These are phyloP conservation scores for Tremellales sp. DNA, from an alignment of 1,284 basidiomycete genomes.

Conservation along the genomic window DNA sequence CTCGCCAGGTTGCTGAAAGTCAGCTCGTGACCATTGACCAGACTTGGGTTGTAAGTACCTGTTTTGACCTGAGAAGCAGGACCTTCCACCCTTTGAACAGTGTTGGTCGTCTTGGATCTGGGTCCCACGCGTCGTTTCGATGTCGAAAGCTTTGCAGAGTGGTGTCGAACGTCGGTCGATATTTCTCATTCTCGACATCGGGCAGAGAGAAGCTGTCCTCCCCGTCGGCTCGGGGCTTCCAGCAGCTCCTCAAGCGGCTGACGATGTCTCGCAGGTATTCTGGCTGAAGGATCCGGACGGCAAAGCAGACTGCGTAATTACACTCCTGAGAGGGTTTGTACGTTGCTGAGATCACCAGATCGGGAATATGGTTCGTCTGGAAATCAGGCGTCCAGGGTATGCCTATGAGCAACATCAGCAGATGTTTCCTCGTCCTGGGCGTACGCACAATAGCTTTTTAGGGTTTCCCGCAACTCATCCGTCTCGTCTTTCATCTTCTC, in stretches of 20 bases:
- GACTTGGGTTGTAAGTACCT: slow-evolving; percentile 8
- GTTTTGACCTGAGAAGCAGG: slow-evolving; percentile 21
- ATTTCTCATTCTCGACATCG: slow-evolving; percentile 12
- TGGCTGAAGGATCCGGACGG: slow-evolving; percentile 33
- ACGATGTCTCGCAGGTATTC: slow-evolving; percentile 23
- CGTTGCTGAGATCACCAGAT: slow-evolving; percentile 20
- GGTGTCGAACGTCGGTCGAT: slow-evolving; percentile 20
- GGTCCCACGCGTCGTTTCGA: slow-evolving; percentile 19
- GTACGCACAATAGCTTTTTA: slow-evolving; percentile 27
- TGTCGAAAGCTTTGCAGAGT: slow-evolving; percentile 10
- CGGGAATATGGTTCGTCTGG: slow-evolving; percentile 21
- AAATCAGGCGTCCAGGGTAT: slow-evolving; percentile 15
- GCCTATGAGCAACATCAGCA: not conserved
- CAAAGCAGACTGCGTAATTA: slow-evolving; percentile 32
- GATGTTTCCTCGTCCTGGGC: not conserved
- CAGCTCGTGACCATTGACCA: not conserved
- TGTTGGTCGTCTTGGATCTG: slow-evolving; percentile 17
- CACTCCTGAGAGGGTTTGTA: slow-evolving; percentile 13
- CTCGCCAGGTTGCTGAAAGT: slow-evolving; percentile 21
- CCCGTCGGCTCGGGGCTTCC: slow-evolving; percentile 37
- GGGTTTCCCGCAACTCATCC: slow-evolving; percentile 12
- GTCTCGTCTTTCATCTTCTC: slow-evolving; percentile 33
- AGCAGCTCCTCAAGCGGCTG: slow-evolving; percentile 20
- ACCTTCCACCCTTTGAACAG: slow-evolving; percentile 33
- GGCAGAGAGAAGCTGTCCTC: slow-evolving; percentile 38